phyloP scores from a whole-genome alignment of 2,329 filamentous ascomycete genomes.

The Tolypocladium capitatum region DNA sequence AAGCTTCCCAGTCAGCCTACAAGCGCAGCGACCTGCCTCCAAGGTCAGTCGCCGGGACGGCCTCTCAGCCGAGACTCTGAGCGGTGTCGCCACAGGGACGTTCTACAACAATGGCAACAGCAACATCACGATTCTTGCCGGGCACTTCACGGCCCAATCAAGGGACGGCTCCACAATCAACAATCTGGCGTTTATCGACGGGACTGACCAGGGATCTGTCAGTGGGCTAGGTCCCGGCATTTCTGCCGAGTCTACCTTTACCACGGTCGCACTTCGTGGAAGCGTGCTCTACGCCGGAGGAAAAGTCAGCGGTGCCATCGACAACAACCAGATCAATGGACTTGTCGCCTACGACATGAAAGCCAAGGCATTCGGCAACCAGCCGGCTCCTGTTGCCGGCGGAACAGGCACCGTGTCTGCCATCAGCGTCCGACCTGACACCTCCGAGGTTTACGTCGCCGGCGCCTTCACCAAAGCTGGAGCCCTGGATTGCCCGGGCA shows the following conservation, averaged over 20 bases:
- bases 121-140: slow-evolving; percentile 80
- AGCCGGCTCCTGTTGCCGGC: slow-evolving; percentile 66
- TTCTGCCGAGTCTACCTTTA: slow-evolving; percentile 59
- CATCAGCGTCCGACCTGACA: slow-evolving; percentile 58
- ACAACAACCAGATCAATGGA: slow-evolving; percentile 51
- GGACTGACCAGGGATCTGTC: slow-evolving; percentile 50
- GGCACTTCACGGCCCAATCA: slow-evolving; percentile 64
- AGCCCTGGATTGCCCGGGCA: slow-evolving; percentile 63
- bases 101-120: slow-evolving; percentile 59
- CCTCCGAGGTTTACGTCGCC: slow-evolving; percentile 68
- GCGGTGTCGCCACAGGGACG: slow-evolving; percentile 62
- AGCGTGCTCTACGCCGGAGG: slow-evolving; percentile 74
- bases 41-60: slow-evolving; percentile 34
- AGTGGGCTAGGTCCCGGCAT: slow-evolving; percentile 57
- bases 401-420: slow-evolving; percentile 59
- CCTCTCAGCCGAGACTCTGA: slow-evolving; percentile 26
- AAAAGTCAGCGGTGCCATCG: slow-evolving; percentile 56
- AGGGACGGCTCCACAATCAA: slow-evolving; percentile 58
- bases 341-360: slow-evolving; percentile 69
- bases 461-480: slow-evolving; percentile 77
- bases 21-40: slow-evolving; percentile 16
- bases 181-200: slow-evolving; percentile 75
- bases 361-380: slow-evolving; percentile 47
- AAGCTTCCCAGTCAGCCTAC: slow-evolving; percentile 43
- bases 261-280: slow-evolving; percentile 53